Percentiles rank a stretch among this genome's conserved stretches.
These are phyloP conservation scores for Suillus subalutaceus DNA, from an alignment of 768 basidiomycete genomes.

Conservation along the genomic window DNA sequence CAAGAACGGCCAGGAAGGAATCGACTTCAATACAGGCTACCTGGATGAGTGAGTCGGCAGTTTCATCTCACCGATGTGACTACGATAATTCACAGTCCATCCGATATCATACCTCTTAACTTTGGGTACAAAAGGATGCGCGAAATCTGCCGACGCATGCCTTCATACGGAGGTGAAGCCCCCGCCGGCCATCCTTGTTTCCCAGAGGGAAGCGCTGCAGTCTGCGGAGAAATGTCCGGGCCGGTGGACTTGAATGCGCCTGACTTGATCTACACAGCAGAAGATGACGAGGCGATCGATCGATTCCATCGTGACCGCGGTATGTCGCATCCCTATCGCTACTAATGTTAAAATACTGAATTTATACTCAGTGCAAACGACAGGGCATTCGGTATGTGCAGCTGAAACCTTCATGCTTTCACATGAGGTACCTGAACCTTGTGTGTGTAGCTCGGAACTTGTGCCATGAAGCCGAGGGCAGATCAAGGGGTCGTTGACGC, in stretches of 20 bases:
- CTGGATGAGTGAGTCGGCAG: not conserved
- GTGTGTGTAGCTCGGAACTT: not conserved
- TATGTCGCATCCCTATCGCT: not conserved
- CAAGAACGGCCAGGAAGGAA: not conserved
- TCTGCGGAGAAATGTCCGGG: not conserved
- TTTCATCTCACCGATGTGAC: not conserved
- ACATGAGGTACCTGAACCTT: not conserved
- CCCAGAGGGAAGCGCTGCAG: not conserved
- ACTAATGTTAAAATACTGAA: not conserved
- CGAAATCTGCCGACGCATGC: not conserved
- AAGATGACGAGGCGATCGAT: not conserved
- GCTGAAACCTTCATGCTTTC: not conserved
- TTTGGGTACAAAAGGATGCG: not conserved
- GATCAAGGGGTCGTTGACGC: not conserved
- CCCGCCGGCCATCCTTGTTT: not conserved
- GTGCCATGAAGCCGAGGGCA: not conserved
- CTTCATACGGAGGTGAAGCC: not conserved
- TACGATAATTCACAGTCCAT: not conserved
- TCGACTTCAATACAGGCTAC: not conserved
- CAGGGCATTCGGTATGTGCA: not conserved
- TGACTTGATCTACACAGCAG: not conserved
- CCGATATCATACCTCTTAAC: not conserved
- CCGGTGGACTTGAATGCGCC: not conserved
- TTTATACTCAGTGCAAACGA: not conserved
- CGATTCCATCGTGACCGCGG: not conserved